Percentiles rank a stretch among this genome's conserved stretches.
These are phyloP conservation scores for Bromus sterilis DNA, from an alignment of 176 grass and related monocot species.

Conservation along the genomic window DNA sequence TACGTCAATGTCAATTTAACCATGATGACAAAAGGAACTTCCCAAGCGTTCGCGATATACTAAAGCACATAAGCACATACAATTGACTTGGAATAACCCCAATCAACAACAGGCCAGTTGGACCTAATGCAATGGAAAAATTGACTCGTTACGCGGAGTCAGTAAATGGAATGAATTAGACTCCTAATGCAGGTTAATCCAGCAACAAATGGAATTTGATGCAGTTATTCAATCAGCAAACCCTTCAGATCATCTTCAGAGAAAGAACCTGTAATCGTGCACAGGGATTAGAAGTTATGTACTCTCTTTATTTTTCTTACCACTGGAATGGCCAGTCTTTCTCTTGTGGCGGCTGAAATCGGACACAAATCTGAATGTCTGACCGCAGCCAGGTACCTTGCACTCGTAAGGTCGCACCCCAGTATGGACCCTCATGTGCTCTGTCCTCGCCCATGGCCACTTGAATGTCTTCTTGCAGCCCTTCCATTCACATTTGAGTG, in stretches of 20 bases:
- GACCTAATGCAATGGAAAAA: constrained; percentile 26
- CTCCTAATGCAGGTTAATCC: constrained; percentile 34
- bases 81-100: constrained; percentile 31
- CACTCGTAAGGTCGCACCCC: constrained; percentile 83
- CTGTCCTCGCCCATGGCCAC: constrained; percentile 96
- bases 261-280: constrained; percentile 34
- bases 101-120: constrained; percentile 35
- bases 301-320: constrained; percentile 61
- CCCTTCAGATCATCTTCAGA: constrained; percentile 37
- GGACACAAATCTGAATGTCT: constrained; percentile 96
- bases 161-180: constrained; percentile 57
- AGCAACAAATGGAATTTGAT: constrained; percentile 37
- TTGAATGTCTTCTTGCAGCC: constrained; percentile 96
- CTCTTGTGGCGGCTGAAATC: constrained; percentile 99
- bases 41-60: background rate
- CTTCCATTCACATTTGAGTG: constrained; percentile 65
- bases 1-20: constrained; percentile 7
- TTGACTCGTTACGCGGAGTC: constrained; percentile 8
- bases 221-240: constrained; percentile 42
- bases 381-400: constrained; percentile 69
- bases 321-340: constrained; percentile 81
- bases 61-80: constrained; percentile 21
- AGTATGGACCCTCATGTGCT: constrained; percentile 93
- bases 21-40: constrained; percentile 15
- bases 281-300: constrained; percentile 49